Evolutionary conservation across 441 rosid genomes (phyloP).

Genomic region (Viola pubescens): DNA sequence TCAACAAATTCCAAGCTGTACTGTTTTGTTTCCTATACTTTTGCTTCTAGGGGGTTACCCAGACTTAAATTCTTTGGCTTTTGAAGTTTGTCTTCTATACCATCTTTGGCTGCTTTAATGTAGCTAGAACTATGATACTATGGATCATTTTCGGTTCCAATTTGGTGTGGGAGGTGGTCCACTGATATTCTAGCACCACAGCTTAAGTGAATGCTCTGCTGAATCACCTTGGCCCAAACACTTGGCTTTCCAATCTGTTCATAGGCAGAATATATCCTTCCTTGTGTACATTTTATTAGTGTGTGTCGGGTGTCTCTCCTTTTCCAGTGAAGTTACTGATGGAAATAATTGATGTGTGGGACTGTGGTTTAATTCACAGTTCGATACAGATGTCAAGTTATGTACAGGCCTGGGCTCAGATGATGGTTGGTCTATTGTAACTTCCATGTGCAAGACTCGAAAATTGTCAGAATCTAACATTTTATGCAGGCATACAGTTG

Average conservation of each 20-base stretch:
- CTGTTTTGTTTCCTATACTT: conserved; percentile 8
- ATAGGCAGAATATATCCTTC: conserved; percentile 23
- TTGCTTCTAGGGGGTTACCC: not conserved
- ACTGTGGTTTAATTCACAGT: conserved; percentile 64
- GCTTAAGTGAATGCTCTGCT: conserved; percentile 18
- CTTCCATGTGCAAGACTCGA: conserved; percentile 65
- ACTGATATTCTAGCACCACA: conserved; percentile 10
- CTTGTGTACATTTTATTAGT: conserved; percentile 15
- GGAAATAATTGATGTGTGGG: conserved; percentile 59
- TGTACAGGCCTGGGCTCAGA: conserved; percentile 68
- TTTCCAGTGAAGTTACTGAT: conserved; percentile 54
- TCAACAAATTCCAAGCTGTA: conserved; percentile 12
- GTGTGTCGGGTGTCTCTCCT: conserved; percentile 21
- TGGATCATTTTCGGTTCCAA: conserved; percentile 1
- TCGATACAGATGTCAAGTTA: conserved; percentile 64
- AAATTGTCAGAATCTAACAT: conserved; percentile 63
- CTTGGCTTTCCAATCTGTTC: conserved; percentile 11
- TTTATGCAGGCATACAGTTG: conserved; percentile 99
- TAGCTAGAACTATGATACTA: conserved; percentile 9
- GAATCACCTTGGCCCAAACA: conserved; percentile 25
- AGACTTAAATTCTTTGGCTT: conserved; percentile 8
- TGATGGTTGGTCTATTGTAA: conserved; percentile 80
- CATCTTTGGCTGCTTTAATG: conserved; percentile 6
- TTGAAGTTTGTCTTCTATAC: not conserved
- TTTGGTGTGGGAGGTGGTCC: conserved; percentile 16